Base-by-base conservation (phyloP, 179 eudicot genomes). In the Sideroxylon spinosum region DNA sequence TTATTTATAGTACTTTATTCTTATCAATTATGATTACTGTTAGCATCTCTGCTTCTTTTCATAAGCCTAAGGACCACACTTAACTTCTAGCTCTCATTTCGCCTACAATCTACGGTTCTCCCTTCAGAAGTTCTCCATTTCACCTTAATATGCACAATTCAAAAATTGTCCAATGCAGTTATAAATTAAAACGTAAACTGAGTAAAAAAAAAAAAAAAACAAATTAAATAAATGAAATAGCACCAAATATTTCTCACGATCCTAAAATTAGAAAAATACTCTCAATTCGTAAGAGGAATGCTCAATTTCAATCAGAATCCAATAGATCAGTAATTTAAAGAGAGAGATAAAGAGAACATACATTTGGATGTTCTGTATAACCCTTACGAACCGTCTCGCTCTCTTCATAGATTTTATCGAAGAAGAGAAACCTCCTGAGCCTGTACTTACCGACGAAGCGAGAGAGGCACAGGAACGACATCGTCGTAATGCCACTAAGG, bases 361-460 rank as follows among this genome's bases (percentile, higher is more conserved):
- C 99, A 84, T 90, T 84, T 67, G 93, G 90, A 79, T 95, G 90
- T 7, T 80, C 70, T 0, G 89, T 90, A 26, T 95, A 95, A 19
- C 97, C 86, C 68, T 71, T 76, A 19, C 93, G 76, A 7, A 95
- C 99, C 56, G 89, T 86, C 79, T 86, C 92, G 80, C 99, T 95
- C 83, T 91, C 98, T 71, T 86, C 82, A 32, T 90, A 89, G 55
- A 95, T 89, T 84, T 89, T 91, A 81, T 95, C 98, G 25, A 95
- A 87, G 83, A 93, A 95, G 82, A 95, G 79, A 69, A 93, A 91
- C 81, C 92, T 89, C 78, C 97, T 32, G 1, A 95, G 76, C 13
- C 99, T 97, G 70, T 74, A 93, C 81, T 82, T 84, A 53, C 84
- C 87, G 0, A 90, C 82, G 65, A 90, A 95, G 20, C 74, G 17